These are phyloP conservation scores for Tremella mesenterica DNA, from an alignment of 768 basidiomycete genomes.

Conservation along the genomic window DNA sequence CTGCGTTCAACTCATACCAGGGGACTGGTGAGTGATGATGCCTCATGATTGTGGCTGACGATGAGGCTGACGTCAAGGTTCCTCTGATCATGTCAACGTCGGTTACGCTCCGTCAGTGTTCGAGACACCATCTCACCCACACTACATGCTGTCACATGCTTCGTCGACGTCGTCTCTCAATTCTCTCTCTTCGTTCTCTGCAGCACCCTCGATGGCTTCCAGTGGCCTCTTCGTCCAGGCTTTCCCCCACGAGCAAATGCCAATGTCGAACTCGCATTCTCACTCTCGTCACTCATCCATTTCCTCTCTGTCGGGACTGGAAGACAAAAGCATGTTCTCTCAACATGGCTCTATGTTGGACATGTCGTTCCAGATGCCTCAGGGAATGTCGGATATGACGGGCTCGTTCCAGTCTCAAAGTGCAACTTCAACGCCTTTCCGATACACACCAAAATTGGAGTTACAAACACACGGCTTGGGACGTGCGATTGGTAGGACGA, in stretches of 20 bases:
- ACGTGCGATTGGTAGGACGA: slow-evolving; percentile 1
- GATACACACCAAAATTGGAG: slow-evolving; percentile 14
- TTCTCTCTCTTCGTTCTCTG: slow-evolving; percentile 11
- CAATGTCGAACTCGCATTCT: not conserved
- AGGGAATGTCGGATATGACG: not conserved
- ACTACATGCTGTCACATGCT: not conserved
- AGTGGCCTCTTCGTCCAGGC: slow-evolving; percentile 14
- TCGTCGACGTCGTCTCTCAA: slow-evolving; percentile 5
- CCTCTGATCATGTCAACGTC: not conserved
- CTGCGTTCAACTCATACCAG: not conserved
- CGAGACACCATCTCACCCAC: not conserved
- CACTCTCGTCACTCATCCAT: slow-evolving; percentile 16
- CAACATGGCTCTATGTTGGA: slow-evolving; percentile 3
- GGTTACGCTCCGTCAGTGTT: not conserved
- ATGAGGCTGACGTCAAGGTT: not conserved
- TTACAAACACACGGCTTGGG: slow-evolving; percentile 19
- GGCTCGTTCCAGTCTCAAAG: not conserved
- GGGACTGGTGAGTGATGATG: not conserved
- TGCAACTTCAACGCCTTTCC: slow-evolving; percentile 1
- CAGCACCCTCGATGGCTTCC: not conserved
- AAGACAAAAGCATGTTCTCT: not conserved
- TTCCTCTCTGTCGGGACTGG: slow-evolving; percentile 11
- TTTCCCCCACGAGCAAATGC: slow-evolving; percentile 4
- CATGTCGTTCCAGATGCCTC: not conserved
- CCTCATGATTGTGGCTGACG: not conserved